phyloP scores from a whole-genome alignment of 139 green algal genomes.

The Micractinium conductrix region DNA sequence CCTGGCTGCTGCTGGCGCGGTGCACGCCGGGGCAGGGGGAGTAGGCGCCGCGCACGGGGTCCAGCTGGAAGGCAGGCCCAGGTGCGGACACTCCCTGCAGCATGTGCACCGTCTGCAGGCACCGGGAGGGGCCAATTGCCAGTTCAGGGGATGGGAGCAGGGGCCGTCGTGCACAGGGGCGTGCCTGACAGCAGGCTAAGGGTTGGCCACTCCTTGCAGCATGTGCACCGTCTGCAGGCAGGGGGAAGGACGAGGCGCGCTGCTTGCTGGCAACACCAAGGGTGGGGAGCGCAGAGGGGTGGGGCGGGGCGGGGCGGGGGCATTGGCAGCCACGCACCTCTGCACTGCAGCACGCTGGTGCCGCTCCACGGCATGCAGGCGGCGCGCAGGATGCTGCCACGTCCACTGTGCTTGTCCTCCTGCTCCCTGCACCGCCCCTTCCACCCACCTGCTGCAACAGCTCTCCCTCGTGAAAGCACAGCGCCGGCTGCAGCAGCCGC shows the following conservation, averaged over 20 bases:
- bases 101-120: constrained; percentile 34
- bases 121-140: too few species aligned
- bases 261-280: not conserved
- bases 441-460: constrained; percentile 36
- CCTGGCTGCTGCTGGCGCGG: constrained; percentile 7
- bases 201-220: constrained; percentile 34
- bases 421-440: not conserved
- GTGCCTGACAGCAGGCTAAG: constrained; percentile 27
- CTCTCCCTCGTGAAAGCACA: constrained; percentile 34
- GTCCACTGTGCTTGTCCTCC: not conserved
- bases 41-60: constrained; percentile 10
- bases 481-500: constrained; percentile 23
- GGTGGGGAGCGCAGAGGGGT: not conserved
- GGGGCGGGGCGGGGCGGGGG: too few species aligned
- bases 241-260: too few species aligned
- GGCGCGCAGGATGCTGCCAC: too few species aligned
- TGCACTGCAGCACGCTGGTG: too few species aligned
- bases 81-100: constrained; percentile 34
- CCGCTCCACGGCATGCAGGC: too few species aligned
- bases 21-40: constrained; percentile 8
- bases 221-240: constrained; percentile 31
- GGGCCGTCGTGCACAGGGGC: constrained; percentile 2
- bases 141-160: not conserved
- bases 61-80: constrained; percentile 34
- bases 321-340: too few species aligned